These are phyloP conservation scores for Curvularia spicifera DNA, from an alignment of 2,329 filamentous ascomycete species.

Conservation along the genomic window DNA sequence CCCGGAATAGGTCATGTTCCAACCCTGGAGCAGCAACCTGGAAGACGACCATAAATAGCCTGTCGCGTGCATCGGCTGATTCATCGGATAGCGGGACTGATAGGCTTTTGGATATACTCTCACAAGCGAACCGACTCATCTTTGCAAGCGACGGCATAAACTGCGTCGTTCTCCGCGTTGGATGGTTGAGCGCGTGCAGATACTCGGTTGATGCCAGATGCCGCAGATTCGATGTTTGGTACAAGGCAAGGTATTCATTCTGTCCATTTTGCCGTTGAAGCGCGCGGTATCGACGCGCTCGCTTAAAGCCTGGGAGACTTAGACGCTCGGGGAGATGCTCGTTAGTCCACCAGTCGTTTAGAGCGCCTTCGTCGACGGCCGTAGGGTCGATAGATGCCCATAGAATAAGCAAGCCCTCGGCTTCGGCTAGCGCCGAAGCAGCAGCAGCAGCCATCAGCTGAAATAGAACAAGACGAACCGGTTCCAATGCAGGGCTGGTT, in stretches of 20 bases:
- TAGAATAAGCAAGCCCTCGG: constrained; percentile 11
- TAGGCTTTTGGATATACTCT: background rate
- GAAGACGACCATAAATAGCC: constrained; percentile 8
- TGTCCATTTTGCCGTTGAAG: background rate
- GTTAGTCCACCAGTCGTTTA: constrained; percentile 31
- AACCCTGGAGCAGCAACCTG: background rate
- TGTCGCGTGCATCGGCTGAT: background rate
- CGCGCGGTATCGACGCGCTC: constrained; percentile 20
- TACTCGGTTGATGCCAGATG: constrained; percentile 18
- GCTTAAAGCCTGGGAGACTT: constrained; percentile 21
- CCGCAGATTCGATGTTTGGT: constrained; percentile 13
- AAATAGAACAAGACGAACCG: background rate
- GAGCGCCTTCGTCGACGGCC: constrained; percentile 9
- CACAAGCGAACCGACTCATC: constrained; percentile 24
- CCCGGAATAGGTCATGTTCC: background rate
- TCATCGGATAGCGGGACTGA: background rate
- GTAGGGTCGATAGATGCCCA: constrained; percentile 20
- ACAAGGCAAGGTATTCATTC: constrained; percentile 19
- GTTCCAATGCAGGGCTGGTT: background rate
- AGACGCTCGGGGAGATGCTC: constrained; percentile 28
- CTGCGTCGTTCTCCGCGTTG: constrained; percentile 16
- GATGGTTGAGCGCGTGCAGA: constrained; percentile 17
- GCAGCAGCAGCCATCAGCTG: background rate
- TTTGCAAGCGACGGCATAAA: constrained; percentile 24
- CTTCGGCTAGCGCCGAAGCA: background rate